These are phyloP conservation scores for Candida sithepensis DNA, from an alignment of 805 yeast species.

Conservation along the genomic window DNA sequence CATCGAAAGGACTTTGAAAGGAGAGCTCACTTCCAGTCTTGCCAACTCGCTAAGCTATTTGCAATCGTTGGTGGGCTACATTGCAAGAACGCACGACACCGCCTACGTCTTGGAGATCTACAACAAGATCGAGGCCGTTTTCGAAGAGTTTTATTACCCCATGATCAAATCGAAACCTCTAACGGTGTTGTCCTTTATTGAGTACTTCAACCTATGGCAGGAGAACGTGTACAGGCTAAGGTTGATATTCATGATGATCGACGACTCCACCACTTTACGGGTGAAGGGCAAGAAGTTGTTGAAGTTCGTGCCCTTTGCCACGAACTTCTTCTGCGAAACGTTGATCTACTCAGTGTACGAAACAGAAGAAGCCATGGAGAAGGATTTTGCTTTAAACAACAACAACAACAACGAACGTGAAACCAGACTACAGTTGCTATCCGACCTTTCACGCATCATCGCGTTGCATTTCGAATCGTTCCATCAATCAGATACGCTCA, in stretches of 20 bases:
- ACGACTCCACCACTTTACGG: slow-evolving; percentile 12
- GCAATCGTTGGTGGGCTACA: slow-evolving; percentile 9
- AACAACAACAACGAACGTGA: not conserved
- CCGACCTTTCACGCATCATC: not conserved
- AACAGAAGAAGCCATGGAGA: too few relatives aligned
- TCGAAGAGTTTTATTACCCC: not conserved
- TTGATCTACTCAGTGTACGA: slow-evolving; percentile 5
- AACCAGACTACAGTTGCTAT: not conserved
- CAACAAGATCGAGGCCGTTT: not conserved
- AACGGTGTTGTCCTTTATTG: slow-evolving; percentile 3
- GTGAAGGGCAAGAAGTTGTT: not conserved
- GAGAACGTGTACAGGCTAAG: slow-evolving; percentile 6
- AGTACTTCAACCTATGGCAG: slow-evolving; percentile 13
- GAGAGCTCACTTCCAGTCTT: slow-evolving; percentile 3
- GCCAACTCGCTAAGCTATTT: slow-evolving; percentile 10
- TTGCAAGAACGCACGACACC: slow-evolving; percentile 2
- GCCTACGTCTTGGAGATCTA: not conserved
- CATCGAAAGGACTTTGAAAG: slow-evolving; percentile 10
- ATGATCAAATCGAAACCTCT: not conserved
- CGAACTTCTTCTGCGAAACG: slow-evolving; percentile 6
- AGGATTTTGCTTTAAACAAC: too few relatives aligned
- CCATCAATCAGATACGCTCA: not conserved
- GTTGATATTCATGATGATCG: slow-evolving; percentile 12
- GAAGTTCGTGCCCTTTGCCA: slow-evolving; percentile 7
- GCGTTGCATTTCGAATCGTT: not conserved